Base-by-base conservation (phyloP, 2,329 filamentous ascomycete species). In the Penicillium sp. region DNA sequence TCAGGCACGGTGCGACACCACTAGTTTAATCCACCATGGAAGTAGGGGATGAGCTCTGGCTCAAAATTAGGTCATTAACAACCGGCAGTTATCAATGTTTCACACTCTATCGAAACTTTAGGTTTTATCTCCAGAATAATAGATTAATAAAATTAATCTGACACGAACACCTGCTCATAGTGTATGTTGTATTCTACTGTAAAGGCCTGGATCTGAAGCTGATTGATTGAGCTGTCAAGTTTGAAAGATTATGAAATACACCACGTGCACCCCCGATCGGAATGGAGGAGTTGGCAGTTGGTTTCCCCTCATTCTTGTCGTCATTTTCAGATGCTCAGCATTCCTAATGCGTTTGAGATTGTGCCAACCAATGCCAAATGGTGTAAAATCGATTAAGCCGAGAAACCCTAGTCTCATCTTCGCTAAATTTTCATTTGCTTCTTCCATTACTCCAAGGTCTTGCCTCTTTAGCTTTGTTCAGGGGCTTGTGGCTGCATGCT, bases 181-280 rank as follows among this genome's bases (percentile, higher is more conserved):
- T 27, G 25, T 27, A 23, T 23, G 23, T 23, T 53, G 9, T 49
- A 39, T 46, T 45, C 13, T 19, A 21, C 21, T n/a, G 2, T 21
- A n/a, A 40, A 11, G n/a, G 8, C 16, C 13, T 44, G 10, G 10
- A 11, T 27, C 13, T 16, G 19, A 52, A 27, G 49, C 21, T 19
- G 39, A 45, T 43, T 41, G 25, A 45, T 43, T 41, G 25, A 45
- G 10, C 40, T 23, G 39, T 38, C 8, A 5, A 47, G 31, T 25
- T n/a, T 10, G 0, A 43, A 16, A 16, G 19, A 19, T 44, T n/a
- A 44, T 33, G 34, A 16, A 39, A 45, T 34, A 47, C 39, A 50
- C 59, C 59, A 63, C 57, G 57, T 62, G 60, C 38, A 7, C 11
- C 15, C 29, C 34, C 23, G 55, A 61, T 63, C 60, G 57, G 61